Evolutionary conservation across 2,329 filamentous ascomycete genomes (phyloP), one percentile per base, ranked within the genome.

Genomic region (Colletotrichum phormii): DNA sequence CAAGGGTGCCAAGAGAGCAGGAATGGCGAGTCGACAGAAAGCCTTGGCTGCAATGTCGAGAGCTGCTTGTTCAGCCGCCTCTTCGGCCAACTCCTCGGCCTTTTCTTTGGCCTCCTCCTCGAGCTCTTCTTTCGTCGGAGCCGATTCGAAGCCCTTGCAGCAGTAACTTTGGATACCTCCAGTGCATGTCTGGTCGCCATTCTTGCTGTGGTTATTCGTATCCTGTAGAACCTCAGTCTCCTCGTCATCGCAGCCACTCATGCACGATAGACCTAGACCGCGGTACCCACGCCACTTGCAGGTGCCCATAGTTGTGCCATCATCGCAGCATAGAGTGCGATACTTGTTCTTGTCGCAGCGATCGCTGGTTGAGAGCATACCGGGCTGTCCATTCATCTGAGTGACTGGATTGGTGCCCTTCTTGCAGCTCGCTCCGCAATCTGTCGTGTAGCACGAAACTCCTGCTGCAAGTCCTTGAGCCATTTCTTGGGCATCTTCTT

Each of bases 41-140:
- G 77, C 79, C 59, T 80, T 82, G 1, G 81, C 80, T 24, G 81
- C 81, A 55, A 82, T 70, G 57, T 82, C 80, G 0, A 81, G 68
- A 4, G 80, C 80, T 29, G 75, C 75, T 13, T 79, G 71, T 60
- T 79, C 78, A 2, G 79, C 80, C 1, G 74, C 74, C 12, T 75
- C 74, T 53, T 77, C 75, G 13, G 79, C 79, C 0, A 76, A 75
- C 22, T 71, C 77, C 42, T 49, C 18, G 42, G 77, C 79, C 24
- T 72, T 74, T 53, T 81, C 77, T 53, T 73, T 70, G 13, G 75
- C 75, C 9, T 77, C 67, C 6, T 77, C 67, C 12, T 69, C 66
- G 5, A 81, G 59, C 53, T 77, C 59, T 6, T 65, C 59, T 33
- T 75, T 76, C 22, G 71, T 67, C 11, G 72, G 70, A 3, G 77